phyloP scores from a whole-genome alignment of 805 yeast genomes.

The Kazachstania viticola region DNA sequence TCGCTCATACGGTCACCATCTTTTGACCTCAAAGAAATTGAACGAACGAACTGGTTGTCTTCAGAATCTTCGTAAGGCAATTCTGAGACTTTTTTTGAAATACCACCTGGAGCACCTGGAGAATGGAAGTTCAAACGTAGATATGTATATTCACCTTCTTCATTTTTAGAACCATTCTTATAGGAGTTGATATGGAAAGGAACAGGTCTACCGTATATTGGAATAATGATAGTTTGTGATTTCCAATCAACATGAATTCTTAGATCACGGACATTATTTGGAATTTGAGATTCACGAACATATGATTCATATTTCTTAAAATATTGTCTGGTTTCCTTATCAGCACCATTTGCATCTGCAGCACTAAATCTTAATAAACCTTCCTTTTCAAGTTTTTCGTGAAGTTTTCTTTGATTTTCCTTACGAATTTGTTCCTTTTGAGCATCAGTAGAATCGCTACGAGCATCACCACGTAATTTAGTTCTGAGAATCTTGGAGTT shows the following conservation, averaged over 20 bases:
- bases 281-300: slow-evolving; percentile 86
- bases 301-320: slow-evolving; percentile 92
- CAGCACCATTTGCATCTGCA: slow-evolving; percentile 56
- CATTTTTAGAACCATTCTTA: slow-evolving; percentile 89
- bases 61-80: slow-evolving; percentile 85
- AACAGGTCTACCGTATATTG: slow-evolving; percentile 91
- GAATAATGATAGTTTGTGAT: slow-evolving; percentile 79
- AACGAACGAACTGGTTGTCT: slow-evolving; percentile 76
- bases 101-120: slow-evolving; percentile 75
- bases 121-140: slow-evolving; percentile 84
- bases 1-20: slow-evolving; percentile 88
- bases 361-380: slow-evolving; percentile 76
- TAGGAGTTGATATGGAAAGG: slow-evolving; percentile 94
- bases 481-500: slow-evolving; percentile 63
- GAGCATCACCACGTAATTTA: slow-evolving; percentile 67
- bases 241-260: slow-evolving; percentile 79
- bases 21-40: slow-evolving; percentile 76
- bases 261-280: slow-evolving; percentile 69
- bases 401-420: slow-evolving; percentile 72
- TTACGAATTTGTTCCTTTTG: slow-evolving; percentile 69
- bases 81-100: slow-evolving; percentile 57
- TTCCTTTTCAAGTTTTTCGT: slow-evolving; percentile 74
- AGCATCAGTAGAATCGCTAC: slow-evolving; percentile 53
- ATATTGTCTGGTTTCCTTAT: slow-evolving; percentile 37
- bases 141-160: slow-evolving; percentile 91